phyloP scores from a whole-genome alignment of 1,139 yeast species.

The Entelexis paramagnoliae region DNA sequence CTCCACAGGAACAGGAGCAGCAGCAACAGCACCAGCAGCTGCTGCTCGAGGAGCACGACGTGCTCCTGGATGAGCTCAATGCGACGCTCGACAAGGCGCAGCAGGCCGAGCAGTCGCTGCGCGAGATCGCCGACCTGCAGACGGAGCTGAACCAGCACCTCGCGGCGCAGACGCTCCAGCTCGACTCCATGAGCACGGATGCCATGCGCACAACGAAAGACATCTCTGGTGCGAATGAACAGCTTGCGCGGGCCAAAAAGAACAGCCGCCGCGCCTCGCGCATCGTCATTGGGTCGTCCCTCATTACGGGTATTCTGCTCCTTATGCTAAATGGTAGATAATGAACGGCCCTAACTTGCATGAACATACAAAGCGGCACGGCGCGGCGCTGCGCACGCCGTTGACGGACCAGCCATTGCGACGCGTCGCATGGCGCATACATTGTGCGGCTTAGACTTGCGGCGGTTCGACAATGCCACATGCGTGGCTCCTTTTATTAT shows the following conservation, averaged over 20 bases:
- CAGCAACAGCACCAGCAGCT: constrained; percentile 34
- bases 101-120: constrained; percentile 60
- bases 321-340: constrained; percentile 20
- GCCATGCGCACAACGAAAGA: constrained; percentile 63
- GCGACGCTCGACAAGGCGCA: constrained; percentile 33
- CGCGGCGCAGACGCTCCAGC: constrained; percentile 64
- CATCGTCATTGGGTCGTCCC: constrained; percentile 50
- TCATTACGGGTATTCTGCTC: constrained; percentile 52
- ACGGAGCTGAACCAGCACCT: constrained; percentile 68
- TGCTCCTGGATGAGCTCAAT: constrained; percentile 57
- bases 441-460: too few relatives aligned
- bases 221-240: constrained; percentile 62
- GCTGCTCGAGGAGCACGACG: constrained; percentile 62
- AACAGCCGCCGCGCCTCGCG: constrained; percentile 63
- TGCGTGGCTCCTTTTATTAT: not conserved
- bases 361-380: too few relatives aligned
- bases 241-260: constrained; percentile 58
- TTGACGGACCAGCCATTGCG: too few relatives aligned
- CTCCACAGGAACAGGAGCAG: too few relatives aligned
- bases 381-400: too few relatives aligned
- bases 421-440: too few relatives aligned
- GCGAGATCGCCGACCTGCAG: constrained; percentile 71
- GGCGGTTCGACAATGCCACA: too few relatives aligned
- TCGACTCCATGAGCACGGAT: constrained; percentile 54
- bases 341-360: not conserved